Conservation (phyloP, 257 asterid genomes). For the Echites panduratus region DNA sequence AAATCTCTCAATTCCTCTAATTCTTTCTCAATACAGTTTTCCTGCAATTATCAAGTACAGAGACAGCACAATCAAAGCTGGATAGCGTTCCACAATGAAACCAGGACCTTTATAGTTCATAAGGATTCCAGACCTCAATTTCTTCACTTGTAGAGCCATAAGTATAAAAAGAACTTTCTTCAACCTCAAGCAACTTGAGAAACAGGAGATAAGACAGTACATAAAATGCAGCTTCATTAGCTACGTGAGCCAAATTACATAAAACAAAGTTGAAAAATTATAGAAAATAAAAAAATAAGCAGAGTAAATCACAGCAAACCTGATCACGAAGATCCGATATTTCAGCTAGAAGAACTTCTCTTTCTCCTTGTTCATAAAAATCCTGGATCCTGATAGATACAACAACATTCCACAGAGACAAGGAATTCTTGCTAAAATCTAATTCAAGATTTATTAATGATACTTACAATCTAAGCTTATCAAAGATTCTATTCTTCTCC, state of each 20-base stretch:
- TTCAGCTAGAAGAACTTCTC: constrained; percentile 47
- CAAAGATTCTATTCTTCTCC: constrained; percentile 46
- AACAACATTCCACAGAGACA: constrained; percentile 7
- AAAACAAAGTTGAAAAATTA: not conserved
- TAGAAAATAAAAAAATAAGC: not conserved
- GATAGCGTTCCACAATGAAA: not conserved
- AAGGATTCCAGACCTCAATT: constrained; percentile 27
- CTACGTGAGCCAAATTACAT: not conserved
- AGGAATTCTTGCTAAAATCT: constrained; percentile 7
- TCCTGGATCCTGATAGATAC: constrained; percentile 40
- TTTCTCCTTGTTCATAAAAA: constrained; percentile 45
- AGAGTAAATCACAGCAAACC: constrained; percentile 26
- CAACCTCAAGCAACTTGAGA: constrained; percentile 34
- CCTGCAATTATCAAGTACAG: constrained; percentile 34
- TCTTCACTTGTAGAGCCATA: constrained; percentile 25
- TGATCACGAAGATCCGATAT: constrained; percentile 45
- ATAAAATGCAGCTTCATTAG: constrained; percentile 16
- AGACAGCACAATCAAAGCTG: constrained; percentile 4
- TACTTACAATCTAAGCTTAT: constrained; percentile 45
- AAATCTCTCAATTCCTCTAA: constrained; percentile 33
- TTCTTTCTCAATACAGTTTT: constrained; percentile 30
- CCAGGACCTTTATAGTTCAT: not conserved
- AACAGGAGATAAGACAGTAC: constrained; percentile 23
- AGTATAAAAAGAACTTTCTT: constrained; percentile 19
- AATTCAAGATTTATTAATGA: constrained; percentile 12